Evolutionary conservation across 2,329 filamentous ascomycete species (phyloP), one percentile per base, ranked within the genome.

Genomic region (Helicocarpus griseus): DNA sequence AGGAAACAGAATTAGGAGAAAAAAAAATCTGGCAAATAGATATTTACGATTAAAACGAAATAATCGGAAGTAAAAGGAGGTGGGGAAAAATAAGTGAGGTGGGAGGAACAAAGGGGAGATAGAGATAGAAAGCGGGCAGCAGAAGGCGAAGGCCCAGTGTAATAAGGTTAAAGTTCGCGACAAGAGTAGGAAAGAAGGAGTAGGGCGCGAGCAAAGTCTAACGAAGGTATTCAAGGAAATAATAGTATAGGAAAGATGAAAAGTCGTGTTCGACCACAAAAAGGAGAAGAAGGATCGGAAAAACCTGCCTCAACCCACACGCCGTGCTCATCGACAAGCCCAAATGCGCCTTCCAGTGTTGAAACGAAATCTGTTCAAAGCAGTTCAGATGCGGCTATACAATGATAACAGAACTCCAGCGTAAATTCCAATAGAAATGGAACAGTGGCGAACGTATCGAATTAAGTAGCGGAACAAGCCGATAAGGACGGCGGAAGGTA

Each of bases 31-130:
- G 17, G 44, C 13, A 17, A 7, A 8, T 49, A 47, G 4, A 47
- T 47, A 31, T 46, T 33, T 46, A 35, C 28, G 28, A 47, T 47
- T 47, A 47, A 21, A 47, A 35, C 5, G 19, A 47, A 47, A 40
- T 26, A 52, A 31, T 28, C 44, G 17, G 19, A 45, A 44, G 21
- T 33, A 22, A 50, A 31, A 44, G 28, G 28, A 5, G 17, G 13
- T 14, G n/a, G 17, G 19, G 44, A 38, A 9, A 35, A 26, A 24
- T 29, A 17, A 45, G 26, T 40, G 21, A 39, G 33, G 11, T 33
- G 17, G 38, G 33, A 35, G 49, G 13, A 39, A 49, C 21, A 33
- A 11, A 46, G 14, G 24, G 13, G 33, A 29, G 26, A n/a, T 29
- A 9, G n/a, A 4, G 6, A 31, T 5, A 17, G n/a, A 29, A 29